Base-by-base conservation (phyloP, 306 rosid species). In the Cyamopsis tetragonoloba region DNA sequence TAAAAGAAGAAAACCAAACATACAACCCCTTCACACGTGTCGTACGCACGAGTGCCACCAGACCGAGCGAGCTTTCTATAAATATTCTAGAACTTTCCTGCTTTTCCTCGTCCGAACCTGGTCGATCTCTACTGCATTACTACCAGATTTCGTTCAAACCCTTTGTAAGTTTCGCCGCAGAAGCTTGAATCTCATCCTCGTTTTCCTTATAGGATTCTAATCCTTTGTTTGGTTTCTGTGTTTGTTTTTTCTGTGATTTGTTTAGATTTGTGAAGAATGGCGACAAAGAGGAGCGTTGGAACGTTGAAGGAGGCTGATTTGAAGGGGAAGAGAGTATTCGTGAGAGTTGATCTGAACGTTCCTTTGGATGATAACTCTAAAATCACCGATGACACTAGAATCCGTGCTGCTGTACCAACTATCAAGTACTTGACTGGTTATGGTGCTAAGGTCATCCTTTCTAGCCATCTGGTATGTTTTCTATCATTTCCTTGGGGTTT, bases 321-420 rank as follows among this genome's bases (percentile, higher is more conserved):
- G 96, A 92, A 92, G 76, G 96, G 92, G 34, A 92, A 92, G 81
- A 84, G 83, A 60, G 98, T 92, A 56, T 87, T 92, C 8, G 91
- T 87, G 14, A 89, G 98, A 73, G 98, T 80, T 42, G 98, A 92
- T 89, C 92, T 92, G 30, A 92, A 92, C 35, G 96, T 92, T 63
- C 98, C 98, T 54, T 81, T 92, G 87, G 95, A 89, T 73, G 98
- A 89, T 18, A 81, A 80, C 88, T 49, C 9, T 6, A 86, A 79
- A 2, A 92, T 92, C 86, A 92, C 98, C 23, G 98, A 92, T 73
- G 98, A 92, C 41, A 92, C 93, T 17, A 87, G 98, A 74, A 1
- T 92, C 67, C 89, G 98, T 49, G 96, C 96, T 30, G 96, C 96
- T 38, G 84, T 89, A 1, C 98, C 96, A 14, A 92, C 98, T n/a